Percentiles rank a stretch among this genome's conserved stretches.
These are phyloP conservation scores for Lactarius hengduanensis DNA, from an alignment of 768 basidiomycete species.

Conservation along the genomic window DNA sequence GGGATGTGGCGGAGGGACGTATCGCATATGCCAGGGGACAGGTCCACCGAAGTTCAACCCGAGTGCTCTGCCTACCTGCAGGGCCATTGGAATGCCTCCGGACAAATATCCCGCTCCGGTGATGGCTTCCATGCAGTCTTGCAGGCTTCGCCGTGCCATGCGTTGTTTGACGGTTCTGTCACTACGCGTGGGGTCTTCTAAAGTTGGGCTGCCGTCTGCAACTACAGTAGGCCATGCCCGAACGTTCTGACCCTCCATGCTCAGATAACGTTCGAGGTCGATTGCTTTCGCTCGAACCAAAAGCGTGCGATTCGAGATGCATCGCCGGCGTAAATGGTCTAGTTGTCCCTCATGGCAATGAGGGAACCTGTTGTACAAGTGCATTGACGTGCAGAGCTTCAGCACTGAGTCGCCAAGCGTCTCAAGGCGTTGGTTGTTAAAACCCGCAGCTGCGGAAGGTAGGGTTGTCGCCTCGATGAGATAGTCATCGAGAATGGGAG, in stretches of 20 bases:
- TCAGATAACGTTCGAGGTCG: slow-evolving; percentile 62
- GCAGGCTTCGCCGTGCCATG: slow-evolving; percentile 68
- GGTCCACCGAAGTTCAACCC: slow-evolving; percentile 73
- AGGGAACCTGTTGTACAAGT: slow-evolving; percentile 74
- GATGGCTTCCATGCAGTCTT: slow-evolving; percentile 87
- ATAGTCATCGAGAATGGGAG: slow-evolving; percentile 53
- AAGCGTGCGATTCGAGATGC: slow-evolving; percentile 70
- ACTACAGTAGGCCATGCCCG: slow-evolving; percentile 58
- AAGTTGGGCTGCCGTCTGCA: slow-evolving; percentile 39
- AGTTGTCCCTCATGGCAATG: slow-evolving; percentile 84
- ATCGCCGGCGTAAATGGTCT: slow-evolving; percentile 56
- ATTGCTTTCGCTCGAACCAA: slow-evolving; percentile 63
- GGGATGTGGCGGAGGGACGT: slow-evolving; percentile 36
- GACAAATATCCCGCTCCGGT: slow-evolving; percentile 73
- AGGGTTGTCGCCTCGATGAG: slow-evolving; percentile 76
- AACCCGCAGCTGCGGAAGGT: slow-evolving; percentile 59
- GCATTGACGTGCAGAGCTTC: slow-evolving; percentile 71
- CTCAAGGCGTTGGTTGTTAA: slow-evolving; percentile 83
- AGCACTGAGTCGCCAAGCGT: slow-evolving; percentile 85
- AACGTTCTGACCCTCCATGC: slow-evolving; percentile 53
- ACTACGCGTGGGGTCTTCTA: slow-evolving; percentile 29
- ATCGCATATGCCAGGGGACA: slow-evolving; percentile 65
- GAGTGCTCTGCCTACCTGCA: slow-evolving; percentile 61
- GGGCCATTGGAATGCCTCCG: slow-evolving; percentile 69
- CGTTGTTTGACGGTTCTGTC: slow-evolving; percentile 42